Percentiles rank a stretch among this genome's conserved stretches.
Conservation (phyloP, 2,329 filamentous ascomycete genomes). For the Didymella exigua region DNA sequence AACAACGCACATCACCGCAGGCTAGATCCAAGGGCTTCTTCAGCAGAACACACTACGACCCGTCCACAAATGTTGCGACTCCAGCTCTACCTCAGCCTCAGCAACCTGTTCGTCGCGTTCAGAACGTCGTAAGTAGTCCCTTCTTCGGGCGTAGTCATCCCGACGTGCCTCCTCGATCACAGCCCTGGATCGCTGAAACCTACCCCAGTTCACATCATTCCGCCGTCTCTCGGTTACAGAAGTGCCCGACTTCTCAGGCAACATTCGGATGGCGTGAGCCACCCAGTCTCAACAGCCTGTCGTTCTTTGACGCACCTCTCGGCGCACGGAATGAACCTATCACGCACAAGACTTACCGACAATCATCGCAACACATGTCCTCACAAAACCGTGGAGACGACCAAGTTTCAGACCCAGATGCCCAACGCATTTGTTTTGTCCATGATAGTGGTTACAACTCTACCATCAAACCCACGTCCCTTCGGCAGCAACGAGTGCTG, state of each 20-base stretch:
- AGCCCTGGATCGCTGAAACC: conserved; percentile 32
- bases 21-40: conserved; percentile 8
- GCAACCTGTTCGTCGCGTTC: conserved; percentile 23
- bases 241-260: conserved; percentile 7
- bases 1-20: neutral
- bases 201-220: conserved; percentile 37
- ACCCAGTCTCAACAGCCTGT: conserved; percentile 42
- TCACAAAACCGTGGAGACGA: conserved; percentile 17
- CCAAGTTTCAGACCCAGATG: conserved; percentile 20
- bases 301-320: conserved; percentile 43
- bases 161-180: conserved; percentile 18
- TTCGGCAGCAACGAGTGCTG: conserved; percentile 4
- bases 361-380: neutral
- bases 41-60: conserved; percentile 11
- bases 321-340: conserved; percentile 27
- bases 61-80: neutral
- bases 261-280: conserved; percentile 28
- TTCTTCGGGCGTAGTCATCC: conserved; percentile 42
- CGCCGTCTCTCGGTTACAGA: conserved; percentile 35
- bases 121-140: conserved; percentile 51
- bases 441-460: conserved; percentile 15
- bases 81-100: neutral
- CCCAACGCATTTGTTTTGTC: conserved; percentile 4
- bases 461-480: conserved; percentile 5
- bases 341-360: neutral